Evolutionary conservation across 2,329 filamentous ascomycete species (phyloP).

Genomic region (Didymella glomerata): DNA sequence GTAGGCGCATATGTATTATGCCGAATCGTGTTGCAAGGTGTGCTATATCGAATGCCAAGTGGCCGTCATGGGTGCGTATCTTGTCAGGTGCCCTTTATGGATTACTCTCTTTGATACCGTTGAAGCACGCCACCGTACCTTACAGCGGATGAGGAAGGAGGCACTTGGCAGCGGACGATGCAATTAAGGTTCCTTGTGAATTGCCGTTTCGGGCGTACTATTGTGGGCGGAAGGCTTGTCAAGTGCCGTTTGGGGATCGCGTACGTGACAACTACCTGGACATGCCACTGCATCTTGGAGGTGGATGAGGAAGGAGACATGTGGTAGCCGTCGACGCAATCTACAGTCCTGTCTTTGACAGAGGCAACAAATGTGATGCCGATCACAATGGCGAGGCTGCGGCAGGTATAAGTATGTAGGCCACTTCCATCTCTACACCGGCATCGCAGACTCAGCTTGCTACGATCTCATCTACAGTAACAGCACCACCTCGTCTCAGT

Average conservation of each 20-base stretch:
- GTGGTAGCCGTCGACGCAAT: constrained; percentile 16
- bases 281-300: constrained; percentile 12
- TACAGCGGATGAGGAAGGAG: constrained; percentile 32
- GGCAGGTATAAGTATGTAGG: constrained; percentile 32
- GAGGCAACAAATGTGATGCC: constrained; percentile 13
- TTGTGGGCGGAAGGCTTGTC: constrained; percentile 21
- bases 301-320: constrained; percentile 31
- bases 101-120: constrained; percentile 24
- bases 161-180: constrained; percentile 12
- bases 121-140: constrained; percentile 15
- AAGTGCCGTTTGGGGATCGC: constrained; percentile 28
- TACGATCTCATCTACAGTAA: constrained; percentile 37
- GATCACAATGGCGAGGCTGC: constrained; percentile 10
- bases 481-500: constrained; percentile 30
- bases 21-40: constrained; percentile 17
- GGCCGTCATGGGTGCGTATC: constrained; percentile 15
- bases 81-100: constrained; percentile 30
- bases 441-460: constrained; percentile 30
- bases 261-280: constrained; percentile 21
- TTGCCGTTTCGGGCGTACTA: neutral
- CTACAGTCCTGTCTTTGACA: constrained; percentile 14
- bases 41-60: constrained; percentile 23
- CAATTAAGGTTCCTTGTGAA: constrained; percentile 10
- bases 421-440: constrained; percentile 18
- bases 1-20: constrained; percentile 21